Evolutionary conservation across 148 eudicot species (phyloP).

Genomic region (Silene latifolia): DNA sequence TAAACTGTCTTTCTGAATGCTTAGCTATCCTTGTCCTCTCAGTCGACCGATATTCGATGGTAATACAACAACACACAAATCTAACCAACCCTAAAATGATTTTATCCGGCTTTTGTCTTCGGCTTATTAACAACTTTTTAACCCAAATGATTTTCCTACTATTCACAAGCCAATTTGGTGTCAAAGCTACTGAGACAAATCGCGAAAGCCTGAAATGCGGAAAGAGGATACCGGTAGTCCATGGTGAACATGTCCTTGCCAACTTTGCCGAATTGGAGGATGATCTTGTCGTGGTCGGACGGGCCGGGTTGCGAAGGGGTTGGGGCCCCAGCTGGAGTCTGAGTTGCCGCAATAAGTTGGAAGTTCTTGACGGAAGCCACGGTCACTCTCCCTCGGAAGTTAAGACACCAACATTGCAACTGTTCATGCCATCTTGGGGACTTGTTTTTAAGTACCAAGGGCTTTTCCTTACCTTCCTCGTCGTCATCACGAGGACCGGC

Average conservation of each 20-base stretch:
- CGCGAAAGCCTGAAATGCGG: constrained; percentile 50
- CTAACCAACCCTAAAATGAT: background rate
- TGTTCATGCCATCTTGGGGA: constrained; percentile 54
- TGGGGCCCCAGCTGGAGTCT: constrained; percentile 29
- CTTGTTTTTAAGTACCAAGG: constrained; percentile 35
- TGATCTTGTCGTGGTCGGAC: constrained; percentile 39
- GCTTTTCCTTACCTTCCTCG: constrained; percentile 34
- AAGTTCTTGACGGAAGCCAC: constrained; percentile 51
- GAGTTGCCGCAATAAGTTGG: constrained; percentile 39
- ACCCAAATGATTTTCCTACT: constrained; percentile 20
- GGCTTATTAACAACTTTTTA: background rate
- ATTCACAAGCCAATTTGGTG: constrained; percentile 52
- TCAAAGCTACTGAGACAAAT: constrained; percentile 49
- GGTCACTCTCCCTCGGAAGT: constrained; percentile 42
- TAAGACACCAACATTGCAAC: constrained; percentile 48
- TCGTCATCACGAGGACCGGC: constrained; percentile 22
- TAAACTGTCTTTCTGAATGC: background rate
- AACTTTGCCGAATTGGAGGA: constrained; percentile 46
- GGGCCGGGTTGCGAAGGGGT: constrained; percentile 30
- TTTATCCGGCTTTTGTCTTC: background rate
- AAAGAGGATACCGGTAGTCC: constrained; percentile 48
- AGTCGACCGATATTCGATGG: constrained; percentile 1
- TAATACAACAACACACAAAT: constrained; percentile 12
- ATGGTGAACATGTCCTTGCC: constrained; percentile 48
- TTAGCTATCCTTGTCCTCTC: constrained; percentile 8